Base-by-base conservation (phyloP, 768 basidiomycete species). In the Suillus cothurnatus region DNA sequence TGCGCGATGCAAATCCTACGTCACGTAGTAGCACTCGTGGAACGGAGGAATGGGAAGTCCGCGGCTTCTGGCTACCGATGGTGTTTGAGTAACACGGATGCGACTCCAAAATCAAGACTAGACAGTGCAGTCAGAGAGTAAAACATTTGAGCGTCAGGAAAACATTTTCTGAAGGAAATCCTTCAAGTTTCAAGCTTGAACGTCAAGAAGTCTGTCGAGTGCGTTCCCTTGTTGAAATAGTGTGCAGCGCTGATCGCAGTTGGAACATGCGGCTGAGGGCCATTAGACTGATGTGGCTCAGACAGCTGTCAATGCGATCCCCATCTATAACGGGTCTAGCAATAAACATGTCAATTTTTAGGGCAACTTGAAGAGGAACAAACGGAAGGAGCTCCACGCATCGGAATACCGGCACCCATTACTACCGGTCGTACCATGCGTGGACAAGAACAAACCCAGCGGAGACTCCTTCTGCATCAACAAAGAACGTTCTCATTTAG, bases 321-420 rank as follows among this genome's bases (percentile, higher is more conserved):
- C 57, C 57, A 38, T 21, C 38, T 17, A 21, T 1, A 6, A 28
- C 57, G 38, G 26, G 17, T 21, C 19, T 39, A 17, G 38, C 38
- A 59, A 59, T 39, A 28, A 59, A n/a, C n/a, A 38, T 57, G 36
- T 11, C 19, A 23, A 23, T 14, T 14, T 39, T 26, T 38, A 26
- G 57, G 38, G 38, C 17, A 52, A 19, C 50, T 28, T 52, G 17
- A 59, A 59, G 38, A 12, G 41, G 26, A 9, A 6, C 19, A 12
- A 9, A 39, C 19, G 57, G 57, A 59, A 59, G 57, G 38, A 59
- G 19, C 57, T 59, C 19, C 19, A 39, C 57, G n/a, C 17, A 28
- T 41, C 36, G 38, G 57, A 59, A 3, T 9, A 31, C 39, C 31
- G 26, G 38, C 28, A 59, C 39, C 39, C 19, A 26, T 21, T 41